These are phyloP conservation scores for Skeletonema tropicum DNA, from an alignment of 108 stramenopile genomes.

Conservation along the genomic window DNA sequence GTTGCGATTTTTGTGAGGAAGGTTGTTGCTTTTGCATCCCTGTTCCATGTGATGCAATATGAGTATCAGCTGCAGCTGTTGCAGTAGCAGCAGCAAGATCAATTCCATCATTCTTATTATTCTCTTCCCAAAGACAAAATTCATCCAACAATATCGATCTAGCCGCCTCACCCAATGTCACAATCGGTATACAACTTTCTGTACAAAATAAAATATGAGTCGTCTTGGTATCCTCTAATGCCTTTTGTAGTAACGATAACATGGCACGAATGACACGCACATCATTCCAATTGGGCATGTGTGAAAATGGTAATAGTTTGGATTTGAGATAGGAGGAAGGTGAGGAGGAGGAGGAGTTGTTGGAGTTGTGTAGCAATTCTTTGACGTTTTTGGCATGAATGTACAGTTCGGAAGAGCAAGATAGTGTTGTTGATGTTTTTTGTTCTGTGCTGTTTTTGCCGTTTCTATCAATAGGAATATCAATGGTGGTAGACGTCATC, in stretches of 20 bases:
- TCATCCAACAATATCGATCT: constrained; percentile 33
- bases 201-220: constrained; percentile 60
- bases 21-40: background rate
- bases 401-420: constrained; percentile 43
- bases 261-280: constrained; percentile 55
- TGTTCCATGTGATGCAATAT: too few relatives aligned
- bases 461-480: background rate
- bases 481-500: constrained; percentile 37
- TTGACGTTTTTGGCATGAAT: constrained; percentile 58
- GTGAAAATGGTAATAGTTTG: constrained; percentile 44
- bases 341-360: background rate
- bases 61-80: too few relatives aligned
- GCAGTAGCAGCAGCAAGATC: background rate
- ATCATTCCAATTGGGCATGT: constrained; percentile 59
- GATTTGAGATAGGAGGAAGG: constrained; percentile 4
- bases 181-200: constrained; percentile 56
- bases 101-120: background rate
- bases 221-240: constrained; percentile 29
- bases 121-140: constrained; percentile 35
- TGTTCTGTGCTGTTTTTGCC: background rate
- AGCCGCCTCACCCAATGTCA: constrained; percentile 38
- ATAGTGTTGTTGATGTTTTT: background rate
- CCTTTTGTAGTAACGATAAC: constrained; percentile 46
- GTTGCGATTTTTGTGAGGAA: background rate
- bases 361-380: background rate